These are phyloP conservation scores for Dipodascus geniculatus DNA, from an alignment of 805 yeast genomes.

Conservation along the genomic window DNA sequence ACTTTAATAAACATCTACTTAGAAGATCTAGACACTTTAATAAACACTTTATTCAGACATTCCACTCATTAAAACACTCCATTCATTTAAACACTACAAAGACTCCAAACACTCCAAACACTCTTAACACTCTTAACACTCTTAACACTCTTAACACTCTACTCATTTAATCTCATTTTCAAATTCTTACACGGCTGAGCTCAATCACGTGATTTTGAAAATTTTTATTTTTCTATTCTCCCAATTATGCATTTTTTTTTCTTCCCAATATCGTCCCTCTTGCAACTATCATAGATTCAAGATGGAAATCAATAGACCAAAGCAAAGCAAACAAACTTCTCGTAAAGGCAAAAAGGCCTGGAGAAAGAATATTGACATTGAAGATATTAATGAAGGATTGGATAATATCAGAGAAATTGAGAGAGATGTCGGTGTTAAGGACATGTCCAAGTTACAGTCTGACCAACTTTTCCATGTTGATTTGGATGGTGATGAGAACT, in stretches of 20 bases:
- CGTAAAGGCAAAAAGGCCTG: slow-evolving; percentile 89
- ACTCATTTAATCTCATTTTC: no score
- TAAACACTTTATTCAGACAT: no score
- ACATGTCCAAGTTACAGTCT: slow-evolving; percentile 19
- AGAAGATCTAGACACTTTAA: no score
- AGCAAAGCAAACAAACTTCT: slow-evolving; percentile 57
- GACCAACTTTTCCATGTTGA: slow-evolving; percentile 53
- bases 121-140: no score
- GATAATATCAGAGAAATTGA: slow-evolving; percentile 57
- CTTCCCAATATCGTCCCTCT: background rate
- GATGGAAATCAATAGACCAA: slow-evolving; percentile 38
- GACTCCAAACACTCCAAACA: no score
- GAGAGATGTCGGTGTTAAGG: slow-evolving; percentile 23
- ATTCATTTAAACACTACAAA: no score
- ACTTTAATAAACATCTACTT: no score
- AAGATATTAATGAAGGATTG: slow-evolving; percentile 61
- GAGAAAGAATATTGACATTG: slow-evolving; percentile 84
- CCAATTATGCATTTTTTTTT: background rate
- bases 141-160: no score
- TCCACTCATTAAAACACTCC: no score
- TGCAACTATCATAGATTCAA: background rate
- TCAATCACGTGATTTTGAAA: background rate
- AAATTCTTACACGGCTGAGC: background rate
- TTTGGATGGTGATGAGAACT: slow-evolving; percentile 45
- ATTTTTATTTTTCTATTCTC: background rate